A percentile compares a stretch with the other conserved stretches of the same genome.
Evolutionary conservation across 2,329 filamentous ascomycete species (phyloP).

Genomic region (Colletotrichum lindemuthianum): DNA sequence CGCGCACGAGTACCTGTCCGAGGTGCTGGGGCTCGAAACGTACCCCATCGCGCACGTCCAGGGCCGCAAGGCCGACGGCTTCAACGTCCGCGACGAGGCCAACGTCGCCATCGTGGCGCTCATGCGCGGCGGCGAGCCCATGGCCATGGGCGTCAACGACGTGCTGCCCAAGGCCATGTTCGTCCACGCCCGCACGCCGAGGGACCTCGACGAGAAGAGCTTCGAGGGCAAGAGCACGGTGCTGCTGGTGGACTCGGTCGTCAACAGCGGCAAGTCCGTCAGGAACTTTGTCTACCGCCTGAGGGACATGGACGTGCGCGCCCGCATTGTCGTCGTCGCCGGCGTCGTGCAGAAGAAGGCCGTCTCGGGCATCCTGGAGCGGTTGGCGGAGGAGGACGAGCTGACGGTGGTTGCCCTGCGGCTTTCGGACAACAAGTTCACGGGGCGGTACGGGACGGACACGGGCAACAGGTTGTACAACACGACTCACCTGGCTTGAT

Average conservation of each 20-base stretch:
- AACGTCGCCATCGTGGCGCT: constrained; percentile 60
- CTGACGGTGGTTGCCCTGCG: constrained; percentile 62
- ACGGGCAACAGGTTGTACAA: constrained; percentile 71
- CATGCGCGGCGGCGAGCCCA: constrained; percentile 72
- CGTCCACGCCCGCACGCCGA: constrained; percentile 52
- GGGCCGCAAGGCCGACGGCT: constrained; percentile 53
- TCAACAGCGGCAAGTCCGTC: constrained; percentile 66
- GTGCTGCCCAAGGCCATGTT: constrained; percentile 63
- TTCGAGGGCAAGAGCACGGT: constrained; percentile 52
- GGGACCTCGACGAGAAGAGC: constrained; percentile 55
- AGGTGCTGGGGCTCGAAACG: constrained; percentile 60
- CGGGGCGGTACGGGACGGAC: constrained; percentile 61
- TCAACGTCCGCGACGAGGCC: constrained; percentile 60
- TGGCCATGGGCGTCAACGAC: constrained; percentile 67
- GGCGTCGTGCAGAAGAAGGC: constrained; percentile 61
- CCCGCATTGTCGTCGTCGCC: constrained; percentile 64
- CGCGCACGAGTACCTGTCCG: constrained; percentile 57
- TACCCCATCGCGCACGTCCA: constrained; percentile 63
- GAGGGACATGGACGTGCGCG: constrained; percentile 46
- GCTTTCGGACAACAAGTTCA: constrained; percentile 66
- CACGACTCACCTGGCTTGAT: constrained; percentile 56
- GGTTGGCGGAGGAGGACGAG: constrained; percentile 39
- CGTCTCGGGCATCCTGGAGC: constrained; percentile 33
- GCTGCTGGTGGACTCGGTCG: constrained; percentile 68
- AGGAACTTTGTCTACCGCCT: constrained; percentile 59